Evolutionary conservation across 345 rosid genomes (phyloP), one percentile per base, ranked within the genome.

Genomic region (Lepidium sativum): DNA sequence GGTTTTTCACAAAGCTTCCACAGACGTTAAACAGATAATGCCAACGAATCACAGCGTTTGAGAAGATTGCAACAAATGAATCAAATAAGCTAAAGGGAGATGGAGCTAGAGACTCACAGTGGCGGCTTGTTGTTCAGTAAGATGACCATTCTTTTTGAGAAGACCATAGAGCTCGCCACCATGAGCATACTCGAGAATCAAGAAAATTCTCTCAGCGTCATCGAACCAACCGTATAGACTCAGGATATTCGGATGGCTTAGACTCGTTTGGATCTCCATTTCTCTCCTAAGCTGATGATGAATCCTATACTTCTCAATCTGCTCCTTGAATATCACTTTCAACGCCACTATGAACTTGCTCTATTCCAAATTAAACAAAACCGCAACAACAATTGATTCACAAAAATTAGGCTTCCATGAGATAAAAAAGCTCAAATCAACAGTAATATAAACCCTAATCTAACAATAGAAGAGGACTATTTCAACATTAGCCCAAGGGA

Each of bases 221-320:
- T 89, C 85, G 45, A 92, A 92, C 94, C 97, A 92, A n/a, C 94
- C 97, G 25, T 70, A 83, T 63, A 87, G 94, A 29, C 92, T 87
- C 12, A 92, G 71, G 3, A 89, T 79, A 55, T 89, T 89, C 0
- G 97, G 84, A 53, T 92, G 98, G 8, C n/a, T n/a, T 21, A 92
- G 84, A 61, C 71, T 75, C 8, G 84, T 75, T 54, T 87, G 97
- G 38, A 92, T 92, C 83, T 92, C 94, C 89, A 89, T 86, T 60
- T 92, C 98, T 71, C 98, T 82, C 77, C 79, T 77, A 68, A 92
- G 49, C 77, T 87, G 98, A 52, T 90, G 86, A 51, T 84, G 92
- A 54, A 90, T 77, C 44, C 61, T 78, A 67, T 94, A 88, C 78
- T 88, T 94, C 68, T 90, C 96, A 17, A 88, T 81, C n/a, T 94